phyloP scores from a whole-genome alignment of 805 yeast genomes.

The Tetrapisispora phaffii region DNA sequence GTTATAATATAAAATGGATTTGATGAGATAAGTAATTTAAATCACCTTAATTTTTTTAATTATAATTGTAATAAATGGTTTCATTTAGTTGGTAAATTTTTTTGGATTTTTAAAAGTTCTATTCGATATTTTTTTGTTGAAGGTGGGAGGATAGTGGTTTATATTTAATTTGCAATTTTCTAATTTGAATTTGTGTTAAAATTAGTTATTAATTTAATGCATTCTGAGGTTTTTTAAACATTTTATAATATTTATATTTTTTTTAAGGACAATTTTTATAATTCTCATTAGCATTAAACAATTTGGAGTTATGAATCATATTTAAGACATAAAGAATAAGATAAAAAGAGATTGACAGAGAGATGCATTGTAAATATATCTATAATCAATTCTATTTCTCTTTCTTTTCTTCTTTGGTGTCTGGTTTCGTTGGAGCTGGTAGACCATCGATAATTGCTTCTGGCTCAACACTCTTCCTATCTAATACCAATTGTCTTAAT shows the following conservation, averaged over 20 bases:
- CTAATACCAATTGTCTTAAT: slow-evolving; percentile 16
- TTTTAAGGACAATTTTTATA: too few relatives aligned
- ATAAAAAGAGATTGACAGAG: too few relatives aligned
- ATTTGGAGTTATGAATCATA: not conserved
- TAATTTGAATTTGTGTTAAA: not conserved
- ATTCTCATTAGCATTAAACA: not conserved
- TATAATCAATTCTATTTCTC: not conserved
- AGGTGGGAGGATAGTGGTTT: too few relatives aligned
- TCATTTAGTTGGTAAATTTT: not conserved
- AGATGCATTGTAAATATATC: not conserved
- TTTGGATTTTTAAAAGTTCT: not conserved
- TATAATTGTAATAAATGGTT: not conserved
- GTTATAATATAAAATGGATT: not conserved
- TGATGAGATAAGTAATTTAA: not conserved
- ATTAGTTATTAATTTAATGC: slow-evolving; percentile 2
- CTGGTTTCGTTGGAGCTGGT: slow-evolving; percentile 4
- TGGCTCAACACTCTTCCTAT: slow-evolving; percentile 20
- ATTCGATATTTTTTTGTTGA: too few relatives aligned
- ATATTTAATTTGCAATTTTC: not conserved
- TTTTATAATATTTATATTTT: too few relatives aligned
- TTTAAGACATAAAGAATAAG: not conserved
- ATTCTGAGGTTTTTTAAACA: not conserved
- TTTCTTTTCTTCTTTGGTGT: slow-evolving; percentile 10
- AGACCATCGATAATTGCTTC: not conserved
- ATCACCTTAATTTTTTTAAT: not conserved